A percentile compares a stretch with the other conserved stretches of the same genome.
These are phyloP conservation scores for Bipolaris cookei DNA, from an alignment of 2,329 filamentous ascomycete genomes.

Conservation along the genomic window DNA sequence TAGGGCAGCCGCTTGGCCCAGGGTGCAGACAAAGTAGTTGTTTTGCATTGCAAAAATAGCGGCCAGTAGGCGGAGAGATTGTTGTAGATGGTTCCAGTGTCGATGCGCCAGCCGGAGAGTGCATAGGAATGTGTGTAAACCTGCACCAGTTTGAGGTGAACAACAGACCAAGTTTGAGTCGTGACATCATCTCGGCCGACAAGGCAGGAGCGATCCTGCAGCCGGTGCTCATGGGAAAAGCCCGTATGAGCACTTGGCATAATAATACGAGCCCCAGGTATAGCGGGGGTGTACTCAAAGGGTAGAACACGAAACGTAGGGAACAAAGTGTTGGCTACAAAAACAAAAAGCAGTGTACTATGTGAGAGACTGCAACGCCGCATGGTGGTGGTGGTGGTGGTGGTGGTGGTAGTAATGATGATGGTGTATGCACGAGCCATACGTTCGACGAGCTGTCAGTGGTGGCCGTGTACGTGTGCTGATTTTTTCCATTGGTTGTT, in stretches of 20 bases:
- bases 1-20: slow-evolving; percentile 60
- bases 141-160: not conserved
- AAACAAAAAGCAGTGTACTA: not conserved
- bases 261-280: not conserved
- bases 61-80: not conserved
- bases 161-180: slow-evolving; percentile 21
- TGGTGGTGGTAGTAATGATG: not conserved
- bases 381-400: not conserved
- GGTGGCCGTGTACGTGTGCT: not conserved
- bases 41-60: slow-evolving; percentile 27
- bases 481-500: not conserved
- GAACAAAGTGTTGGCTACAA: not conserved
- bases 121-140: not conserved
- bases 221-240: not conserved
- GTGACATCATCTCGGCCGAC: slow-evolving; percentile 37
- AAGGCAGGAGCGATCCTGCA: slow-evolving; percentile 12
- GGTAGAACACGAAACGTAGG: not conserved
- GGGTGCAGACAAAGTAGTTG: slow-evolving; percentile 67
- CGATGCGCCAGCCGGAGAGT: not conserved
- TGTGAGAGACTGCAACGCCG: not conserved
- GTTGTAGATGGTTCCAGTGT: slow-evolving; percentile 1
- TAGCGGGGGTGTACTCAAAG: not conserved
- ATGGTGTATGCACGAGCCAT: slow-evolving; percentile 12
- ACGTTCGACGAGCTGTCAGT: slow-evolving; percentile 5
- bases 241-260: not conserved